Base-by-base conservation (phyloP, 352 stramenopile genomes). In the Thraustochytrium sp. region DNA sequence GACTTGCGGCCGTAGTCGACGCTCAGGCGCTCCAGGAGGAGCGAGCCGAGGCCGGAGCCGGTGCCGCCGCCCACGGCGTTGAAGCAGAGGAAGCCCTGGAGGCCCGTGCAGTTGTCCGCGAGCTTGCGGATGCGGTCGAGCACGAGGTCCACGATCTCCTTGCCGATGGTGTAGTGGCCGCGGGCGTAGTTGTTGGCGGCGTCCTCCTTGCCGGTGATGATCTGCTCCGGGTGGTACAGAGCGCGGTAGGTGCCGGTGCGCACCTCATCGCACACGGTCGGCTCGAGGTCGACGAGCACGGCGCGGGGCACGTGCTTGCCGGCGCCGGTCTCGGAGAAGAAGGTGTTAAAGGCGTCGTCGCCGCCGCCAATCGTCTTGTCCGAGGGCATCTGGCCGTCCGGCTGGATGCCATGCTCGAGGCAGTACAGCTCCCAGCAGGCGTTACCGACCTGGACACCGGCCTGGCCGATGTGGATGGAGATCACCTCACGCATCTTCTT, bases 21-120 rank as follows among this genome's bases (percentile, higher is more conserved):
- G 38, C 91, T 96, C n/a, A 99, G 89, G 62, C 94, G 92, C 88
- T 98, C 94, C 1, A 99, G 90, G 49, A 99, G 90, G 49, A 99
- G 91, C 55, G 94, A 97, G 82, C 96, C 96, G 2, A 99, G 90
- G 89, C 96, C 96, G 55, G 96, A 98, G 82, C 96, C 96, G 75
- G 96, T 99, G 85, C 96, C 96, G 86, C 96, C 96, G 56, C 96
- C 96, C 34, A 97, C 97, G 51, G 96, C 93, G 88, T 99, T 96
- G 90, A 98, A 98, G 62, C 98, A 91, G 56, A 98, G 92, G 90
- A 99, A 99, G 40, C 96, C 96, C 89, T 98, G 95, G 51, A 99
- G 93, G 72, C 95, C 94, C 38, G 94, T 98, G 88, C 95, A 98
- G 87, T 94, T 97, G 85, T 99, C 96, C 3, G 95, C 94, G 23